Base-by-base conservation (phyloP, 2,329 filamentous ascomycete genomes). In the Exophiala sideris region DNA sequence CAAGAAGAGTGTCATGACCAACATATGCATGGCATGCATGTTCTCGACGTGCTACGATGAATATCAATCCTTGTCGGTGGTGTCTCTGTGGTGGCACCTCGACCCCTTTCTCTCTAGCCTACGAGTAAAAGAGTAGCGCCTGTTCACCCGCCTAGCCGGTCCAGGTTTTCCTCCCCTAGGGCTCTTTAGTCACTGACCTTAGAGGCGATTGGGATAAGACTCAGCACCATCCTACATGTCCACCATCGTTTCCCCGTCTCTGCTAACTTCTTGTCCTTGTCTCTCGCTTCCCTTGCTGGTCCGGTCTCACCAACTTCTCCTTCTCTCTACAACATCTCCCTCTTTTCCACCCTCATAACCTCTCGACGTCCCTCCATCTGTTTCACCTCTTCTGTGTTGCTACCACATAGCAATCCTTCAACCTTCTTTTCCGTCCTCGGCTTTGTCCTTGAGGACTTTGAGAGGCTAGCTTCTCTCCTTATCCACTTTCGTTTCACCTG, bases 401-500 rank as follows among this genome's bases (percentile, higher is more conserved):
- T 61, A 48, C 45, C 57, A 45, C 50, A 61, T 45, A 29, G 41
- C 38, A 35, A 45, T 51, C 36, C 41, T 54, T 54, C 46, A 47
- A 21, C 48, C 51, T 62, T 58, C 56, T 56, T 54, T 60, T 60
- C 57, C 58, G 41, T 55, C 44, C 56, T 58, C 59, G 54, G 53
- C 59, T 29, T 52, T 54, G 52, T 24, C 39, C 49, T 55, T 36
- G 44, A 53, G 50, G 49, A 54, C 48, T 55, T 55, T 52, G 58
- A 59, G 62, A 62, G 60, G 56, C 62, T 62, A 64, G 62, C 53
- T 59, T 61, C 62, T 59, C 60, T 60, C 58, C 54, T 56, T 60
- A 58, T 57, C 60, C 60, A 64, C 62, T 58, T 61, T 64, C 62
- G 62, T 64, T 64, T 64, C 62, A 62, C 47, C 60, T 56, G 48